These are phyloP conservation scores for Linderniella brevidens DNA, from an alignment of 257 asterid genomes.

Conservation along the genomic window DNA sequence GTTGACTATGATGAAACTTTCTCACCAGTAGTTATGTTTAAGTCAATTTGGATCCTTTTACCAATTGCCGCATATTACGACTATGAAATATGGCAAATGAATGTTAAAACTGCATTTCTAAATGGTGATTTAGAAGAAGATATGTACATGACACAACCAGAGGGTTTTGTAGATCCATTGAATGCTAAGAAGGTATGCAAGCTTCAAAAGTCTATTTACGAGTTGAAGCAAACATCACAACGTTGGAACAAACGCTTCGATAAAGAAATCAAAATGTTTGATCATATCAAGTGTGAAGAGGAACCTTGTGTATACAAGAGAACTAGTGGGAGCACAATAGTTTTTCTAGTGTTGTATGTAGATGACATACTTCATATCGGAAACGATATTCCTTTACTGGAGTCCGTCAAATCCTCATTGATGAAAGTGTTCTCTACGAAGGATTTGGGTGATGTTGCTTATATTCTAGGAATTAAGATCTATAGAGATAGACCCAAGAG, in stretches of 20 bases:
- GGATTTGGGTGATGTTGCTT: constrained; percentile 1
- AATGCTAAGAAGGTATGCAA: not conserved
- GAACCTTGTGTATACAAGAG: constrained; percentile 1
- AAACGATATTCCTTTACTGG: not conserved
- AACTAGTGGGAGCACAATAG: not conserved
- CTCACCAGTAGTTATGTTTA: constrained; percentile 4
- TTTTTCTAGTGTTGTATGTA: not conserved
- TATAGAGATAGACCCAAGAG: constrained; percentile 2
- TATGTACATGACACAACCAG: constrained; percentile 2
- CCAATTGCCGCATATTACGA: not conserved
- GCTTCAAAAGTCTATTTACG: constrained; percentile 5
- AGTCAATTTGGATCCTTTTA: not conserved
- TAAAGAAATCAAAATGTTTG: not conserved
- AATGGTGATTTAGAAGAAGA: not conserved
- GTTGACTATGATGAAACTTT: constrained; percentile 4
- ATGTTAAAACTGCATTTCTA: not conserved
- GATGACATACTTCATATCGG: constrained; percentile 2
- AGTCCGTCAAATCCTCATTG: not conserved
- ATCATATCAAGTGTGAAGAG: not conserved
- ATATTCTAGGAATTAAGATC: not conserved
- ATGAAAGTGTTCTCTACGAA: not conserved
- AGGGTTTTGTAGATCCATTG: not conserved
- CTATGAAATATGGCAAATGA: constrained; percentile 5
- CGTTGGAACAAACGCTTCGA: constrained; percentile 1
- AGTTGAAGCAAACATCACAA: not conserved